A percentile compares a stretch with the other conserved stretches of the same genome.
These are phyloP conservation scores for Dioscorea zingiberensis DNA, from an alignment of 106 monocot species.

Conservation along the genomic window DNA sequence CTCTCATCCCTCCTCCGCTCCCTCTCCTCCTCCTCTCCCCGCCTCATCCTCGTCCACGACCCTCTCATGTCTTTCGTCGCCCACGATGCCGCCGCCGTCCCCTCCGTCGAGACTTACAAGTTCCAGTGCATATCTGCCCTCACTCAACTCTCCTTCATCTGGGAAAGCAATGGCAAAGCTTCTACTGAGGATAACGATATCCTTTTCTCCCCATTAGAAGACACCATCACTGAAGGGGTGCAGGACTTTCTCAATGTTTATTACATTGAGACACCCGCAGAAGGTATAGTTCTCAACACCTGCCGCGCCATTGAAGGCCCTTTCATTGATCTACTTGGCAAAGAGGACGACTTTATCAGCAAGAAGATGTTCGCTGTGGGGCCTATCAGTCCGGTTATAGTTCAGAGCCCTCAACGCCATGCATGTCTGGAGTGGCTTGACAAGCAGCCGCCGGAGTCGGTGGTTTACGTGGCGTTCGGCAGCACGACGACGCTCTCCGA, in stretches of 20 bases:
- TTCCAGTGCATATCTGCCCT: conserved; percentile 52
- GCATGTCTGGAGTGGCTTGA: conserved; percentile 13
- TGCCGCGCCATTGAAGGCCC: conserved; percentile 44
- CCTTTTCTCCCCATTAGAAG: background rate
- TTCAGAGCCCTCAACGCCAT: background rate
- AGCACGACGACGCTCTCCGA: background rate
- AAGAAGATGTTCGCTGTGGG: conserved; percentile 40
- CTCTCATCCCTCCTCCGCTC: conserved; percentile 36
- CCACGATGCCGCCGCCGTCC: conserved; percentile 21
- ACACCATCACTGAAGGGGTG: conserved; percentile 23
- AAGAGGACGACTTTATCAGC: background rate
- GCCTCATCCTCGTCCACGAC: conserved; percentile 64
- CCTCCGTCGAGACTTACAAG: conserved; percentile 42
- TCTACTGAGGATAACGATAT: background rate
- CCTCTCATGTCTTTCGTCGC: conserved; percentile 45
- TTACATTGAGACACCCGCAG: background rate
- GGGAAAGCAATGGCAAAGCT: background rate
- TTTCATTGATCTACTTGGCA: conserved; percentile 39
- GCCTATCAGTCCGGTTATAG: background rate
- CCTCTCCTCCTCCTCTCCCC: conserved; percentile 33
- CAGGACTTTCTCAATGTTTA: background rate
- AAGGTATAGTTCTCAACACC: conserved; percentile 40
- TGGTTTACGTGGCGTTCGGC: conserved; percentile 13
- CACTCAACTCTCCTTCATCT: conserved; percentile 8
- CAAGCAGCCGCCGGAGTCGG: conserved; percentile 16